Percentiles rank a stretch among this genome's conserved stretches.
phyloP scores from a whole-genome alignment of 768 basidiomycete genomes.

The Ramaria rubella region DNA sequence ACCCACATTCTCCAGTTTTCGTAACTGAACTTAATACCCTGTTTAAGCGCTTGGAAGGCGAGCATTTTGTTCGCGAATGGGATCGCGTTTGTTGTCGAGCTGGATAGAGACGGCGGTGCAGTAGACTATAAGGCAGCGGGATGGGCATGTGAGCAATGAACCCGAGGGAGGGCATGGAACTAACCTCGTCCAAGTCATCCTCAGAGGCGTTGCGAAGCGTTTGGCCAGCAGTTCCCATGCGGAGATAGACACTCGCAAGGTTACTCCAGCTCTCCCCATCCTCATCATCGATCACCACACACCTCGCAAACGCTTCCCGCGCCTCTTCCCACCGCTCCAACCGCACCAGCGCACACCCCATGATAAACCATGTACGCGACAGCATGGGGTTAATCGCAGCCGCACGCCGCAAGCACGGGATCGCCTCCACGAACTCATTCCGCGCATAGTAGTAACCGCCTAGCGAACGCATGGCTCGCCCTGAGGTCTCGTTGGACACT shows the following conservation, averaged over 20 bases:
- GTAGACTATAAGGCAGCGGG: not conserved
- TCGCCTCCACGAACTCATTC: constrained; percentile 55
- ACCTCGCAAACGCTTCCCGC: constrained; percentile 74
- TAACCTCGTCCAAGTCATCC: constrained; percentile 18
- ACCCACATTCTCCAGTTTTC: constrained; percentile 98
- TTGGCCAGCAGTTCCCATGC: constrained; percentile 48
- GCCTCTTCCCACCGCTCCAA: constrained; percentile 80
- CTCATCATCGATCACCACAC: constrained; percentile 89
- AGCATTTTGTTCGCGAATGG: constrained; percentile 55
- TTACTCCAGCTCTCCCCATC: constrained; percentile 99
- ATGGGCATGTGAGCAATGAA: not conserved
- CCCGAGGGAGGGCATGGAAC: not conserved
- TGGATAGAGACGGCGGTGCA: not conserved
- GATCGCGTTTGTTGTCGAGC: not conserved
- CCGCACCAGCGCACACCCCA: constrained; percentile 89
- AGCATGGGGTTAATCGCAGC: constrained; percentile 85
- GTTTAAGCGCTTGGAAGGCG: constrained; percentile 88
- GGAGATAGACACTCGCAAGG: constrained; percentile 88
- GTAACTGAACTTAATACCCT: constrained; percentile 77
- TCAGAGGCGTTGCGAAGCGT: constrained; percentile 24
- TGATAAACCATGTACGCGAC: constrained; percentile 88
- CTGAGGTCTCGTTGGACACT: constrained; percentile 72
- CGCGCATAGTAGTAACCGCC: constrained; percentile 77
- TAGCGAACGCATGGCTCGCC: constrained; percentile 85
- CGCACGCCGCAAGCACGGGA: constrained; percentile 62